Percentiles rank a stretch among this genome's conserved stretches.
phyloP scores from a whole-genome alignment of 2,329 filamentous ascomycete species.

The Monosporascus sp. region DNA sequence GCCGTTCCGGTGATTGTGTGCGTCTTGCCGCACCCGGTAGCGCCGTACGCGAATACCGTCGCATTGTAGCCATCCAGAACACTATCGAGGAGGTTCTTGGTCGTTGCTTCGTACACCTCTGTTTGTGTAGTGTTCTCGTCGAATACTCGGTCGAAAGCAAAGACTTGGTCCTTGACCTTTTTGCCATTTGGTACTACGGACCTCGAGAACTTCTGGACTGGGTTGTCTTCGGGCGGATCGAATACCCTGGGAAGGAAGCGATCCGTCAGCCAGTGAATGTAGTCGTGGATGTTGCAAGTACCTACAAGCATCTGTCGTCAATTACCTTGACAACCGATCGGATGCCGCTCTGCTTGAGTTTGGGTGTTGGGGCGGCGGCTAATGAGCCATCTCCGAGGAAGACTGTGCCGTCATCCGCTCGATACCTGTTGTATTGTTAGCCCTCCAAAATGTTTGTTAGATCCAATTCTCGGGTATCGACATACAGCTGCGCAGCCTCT shows the following conservation, averaged over 20 bases:
- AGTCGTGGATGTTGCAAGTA: conserved; percentile 11
- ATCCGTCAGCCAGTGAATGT: too few species aligned
- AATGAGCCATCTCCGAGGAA: conserved; percentile 97
- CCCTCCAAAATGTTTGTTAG: background rate
- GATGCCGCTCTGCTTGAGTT: conserved; percentile 79
- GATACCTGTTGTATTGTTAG: conserved; percentile 40
- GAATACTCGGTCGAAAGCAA: conserved; percentile 94
- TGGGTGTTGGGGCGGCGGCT: conserved; percentile 78
- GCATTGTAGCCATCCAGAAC: conserved; percentile 98
- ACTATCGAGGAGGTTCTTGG: conserved; percentile 82
- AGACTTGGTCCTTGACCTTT: conserved; percentile 94
- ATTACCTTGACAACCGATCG: conserved; percentile 92
- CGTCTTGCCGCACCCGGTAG: conserved; percentile 96
- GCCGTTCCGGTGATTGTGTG: conserved; percentile 93
- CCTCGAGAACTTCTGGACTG: conserved; percentile 79
- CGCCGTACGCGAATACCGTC: conserved; percentile 96
- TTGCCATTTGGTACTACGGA: conserved; percentile 80
- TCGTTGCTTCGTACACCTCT: conserved; percentile 94
- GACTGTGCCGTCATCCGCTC: conserved; percentile 75
- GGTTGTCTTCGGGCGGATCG: conserved; percentile 92
- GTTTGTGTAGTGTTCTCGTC: conserved; percentile 89
- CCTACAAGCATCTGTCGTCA: conserved; percentile 92
- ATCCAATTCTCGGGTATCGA: conserved; percentile 1
- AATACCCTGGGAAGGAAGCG: conserved; percentile 63
- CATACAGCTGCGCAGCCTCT: conserved; percentile 86